Percentiles rank a stretch among this genome's conserved stretches.
phyloP scores from a whole-genome alignment of 2,329 filamentous ascomycete species.

The Aureobasidium zeae region DNA sequence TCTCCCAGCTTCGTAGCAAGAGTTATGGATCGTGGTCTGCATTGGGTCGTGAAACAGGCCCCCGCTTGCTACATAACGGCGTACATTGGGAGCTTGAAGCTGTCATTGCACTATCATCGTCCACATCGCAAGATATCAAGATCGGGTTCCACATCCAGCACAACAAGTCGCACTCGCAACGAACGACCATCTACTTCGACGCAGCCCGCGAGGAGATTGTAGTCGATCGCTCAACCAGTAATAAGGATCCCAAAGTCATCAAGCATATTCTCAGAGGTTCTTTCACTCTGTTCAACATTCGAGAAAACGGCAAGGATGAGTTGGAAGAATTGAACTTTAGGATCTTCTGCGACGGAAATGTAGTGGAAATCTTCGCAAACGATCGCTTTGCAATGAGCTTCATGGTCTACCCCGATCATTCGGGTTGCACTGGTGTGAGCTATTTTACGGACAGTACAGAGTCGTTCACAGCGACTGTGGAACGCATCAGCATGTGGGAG shows the following conservation, averaged over 20 bases:
- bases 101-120: not conserved
- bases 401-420: not conserved
- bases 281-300: not conserved
- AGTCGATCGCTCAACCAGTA: conserved; percentile 1
- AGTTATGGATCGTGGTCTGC: not conserved
- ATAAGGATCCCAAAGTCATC: not conserved
- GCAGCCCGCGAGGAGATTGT: not conserved
- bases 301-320: not conserved
- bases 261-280: not conserved
- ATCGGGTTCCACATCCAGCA: not conserved
- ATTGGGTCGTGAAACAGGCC: not conserved
- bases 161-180: not conserved
- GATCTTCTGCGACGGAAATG: conserved; percentile 1
- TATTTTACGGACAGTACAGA: not conserved
- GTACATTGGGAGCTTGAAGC: not conserved
- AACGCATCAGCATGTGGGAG: not conserved
- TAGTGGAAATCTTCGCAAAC: conserved; percentile 2
- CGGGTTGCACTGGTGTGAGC: not conserved
- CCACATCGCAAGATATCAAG: not conserved
- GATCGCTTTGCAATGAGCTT: conserved; percentile 1
- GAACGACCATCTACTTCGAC: not conserved
- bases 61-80: not conserved
- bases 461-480: not conserved
- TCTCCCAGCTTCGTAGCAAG: not conserved
- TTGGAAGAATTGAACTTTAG: not conserved